These are phyloP conservation scores for Hordeum vulgare DNA, from an alignment of 176 grass and related monocot species.

Conservation along the genomic window DNA sequence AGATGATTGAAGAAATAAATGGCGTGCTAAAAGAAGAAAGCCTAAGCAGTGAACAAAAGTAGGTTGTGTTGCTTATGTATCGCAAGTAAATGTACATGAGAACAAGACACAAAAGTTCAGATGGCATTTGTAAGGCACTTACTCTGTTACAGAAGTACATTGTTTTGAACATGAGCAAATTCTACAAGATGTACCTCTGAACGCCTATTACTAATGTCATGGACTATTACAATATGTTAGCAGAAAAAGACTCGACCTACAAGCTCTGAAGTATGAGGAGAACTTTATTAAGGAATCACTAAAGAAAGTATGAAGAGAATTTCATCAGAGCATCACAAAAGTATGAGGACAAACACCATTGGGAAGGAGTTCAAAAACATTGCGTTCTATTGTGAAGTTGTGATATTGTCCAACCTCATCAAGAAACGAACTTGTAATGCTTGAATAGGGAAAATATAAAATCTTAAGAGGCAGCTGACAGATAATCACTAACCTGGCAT, in stretches of 20 bases:
- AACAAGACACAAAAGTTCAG: background rate
- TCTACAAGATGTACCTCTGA: background rate
- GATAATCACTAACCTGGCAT: constrained; percentile 70
- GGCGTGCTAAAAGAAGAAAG: background rate
- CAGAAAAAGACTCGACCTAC: background rate
- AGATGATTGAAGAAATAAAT: background rate
- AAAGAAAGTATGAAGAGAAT: background rate
- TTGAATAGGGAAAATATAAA: no score
- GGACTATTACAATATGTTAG: background rate
- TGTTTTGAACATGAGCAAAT: background rate
- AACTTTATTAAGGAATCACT: background rate
- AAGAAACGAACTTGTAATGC: background rate
- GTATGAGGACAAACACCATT: background rate
- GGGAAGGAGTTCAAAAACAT: background rate
- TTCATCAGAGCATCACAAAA: background rate
- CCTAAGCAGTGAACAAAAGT: background rate
- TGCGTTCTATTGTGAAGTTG: background rate
- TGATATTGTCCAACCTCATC: background rate
- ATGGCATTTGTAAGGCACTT: background rate
- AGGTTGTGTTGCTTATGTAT: background rate
- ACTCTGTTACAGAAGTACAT: background rate
- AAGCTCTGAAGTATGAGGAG: background rate
- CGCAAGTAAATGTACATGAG: background rate
- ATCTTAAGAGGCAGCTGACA: background rate
- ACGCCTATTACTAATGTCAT: background rate